Conservation (phyloP, 768 basidiomycete genomes). For the Termitomyces sp. region DNA sequence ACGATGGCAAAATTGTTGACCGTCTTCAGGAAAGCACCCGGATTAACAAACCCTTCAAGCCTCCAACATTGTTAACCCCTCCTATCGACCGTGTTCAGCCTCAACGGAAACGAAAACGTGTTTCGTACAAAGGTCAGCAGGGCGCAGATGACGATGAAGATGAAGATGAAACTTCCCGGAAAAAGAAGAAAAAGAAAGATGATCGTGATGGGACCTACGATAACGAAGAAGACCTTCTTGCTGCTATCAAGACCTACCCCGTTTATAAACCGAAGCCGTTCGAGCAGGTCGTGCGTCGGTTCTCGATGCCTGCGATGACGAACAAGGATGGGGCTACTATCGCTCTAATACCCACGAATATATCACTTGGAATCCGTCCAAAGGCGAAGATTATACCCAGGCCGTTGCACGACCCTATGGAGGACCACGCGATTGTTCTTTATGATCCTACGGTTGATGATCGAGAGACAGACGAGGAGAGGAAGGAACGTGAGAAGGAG, state of each 20-base stretch:
- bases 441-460: constrained; percentile 97
- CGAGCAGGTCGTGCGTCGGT: constrained; percentile 53
- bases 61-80: constrained; percentile 44
- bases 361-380: constrained; percentile 81
- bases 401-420: constrained; percentile 96
- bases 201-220: constrained; percentile 47
- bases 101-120: constrained; percentile 78
- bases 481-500: constrained; percentile 65
- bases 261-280: constrained; percentile 81
- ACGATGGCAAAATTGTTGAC: constrained; percentile 63
- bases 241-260: constrained; percentile 64
- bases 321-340: constrained; percentile 65
- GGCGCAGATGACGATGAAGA: constrained; percentile 41
- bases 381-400: constrained; percentile 77
- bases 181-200: constrained; percentile 64
- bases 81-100: constrained; percentile 52
- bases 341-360: constrained; percentile 50
- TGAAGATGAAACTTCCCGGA: constrained; percentile 46
- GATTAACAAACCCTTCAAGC: constrained; percentile 77
- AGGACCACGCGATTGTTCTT: constrained; percentile 94
- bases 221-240: constrained; percentile 58
- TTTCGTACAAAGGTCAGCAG: constrained; percentile 77
- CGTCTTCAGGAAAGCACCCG: constrained; percentile 67
- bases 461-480: constrained; percentile 84
- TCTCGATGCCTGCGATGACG: constrained; percentile 80